phyloP scores from a whole-genome alignment of 331 rosid genomes.

The Quercus phellos region DNA sequence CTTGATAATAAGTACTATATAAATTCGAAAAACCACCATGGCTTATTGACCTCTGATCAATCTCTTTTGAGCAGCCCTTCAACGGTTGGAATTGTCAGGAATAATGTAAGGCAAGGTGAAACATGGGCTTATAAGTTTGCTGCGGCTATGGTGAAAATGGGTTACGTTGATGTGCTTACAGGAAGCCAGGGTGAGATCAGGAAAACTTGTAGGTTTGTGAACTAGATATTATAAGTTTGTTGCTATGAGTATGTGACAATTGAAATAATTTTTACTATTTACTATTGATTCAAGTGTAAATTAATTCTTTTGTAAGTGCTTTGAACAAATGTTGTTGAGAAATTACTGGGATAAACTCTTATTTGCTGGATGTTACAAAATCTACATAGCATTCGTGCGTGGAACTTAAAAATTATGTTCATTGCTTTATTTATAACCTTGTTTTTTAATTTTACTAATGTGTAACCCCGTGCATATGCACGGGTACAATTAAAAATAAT shows the following conservation, averaged over 20 bases:
- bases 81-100: constrained; percentile 21
- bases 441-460: too few relatives aligned
- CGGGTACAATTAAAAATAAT: too few relatives aligned
- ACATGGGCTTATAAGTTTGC: constrained; percentile 30
- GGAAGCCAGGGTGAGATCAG: constrained; percentile 40
- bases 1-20: constrained; percentile 25
- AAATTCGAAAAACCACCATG: constrained; percentile 17
- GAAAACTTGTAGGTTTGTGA: constrained; percentile 24
- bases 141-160: constrained; percentile 41
- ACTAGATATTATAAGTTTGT: neutral
- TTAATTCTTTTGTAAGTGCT: neutral
- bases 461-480: too few relatives aligned
- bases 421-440: too few relatives aligned
- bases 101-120: constrained; percentile 8
- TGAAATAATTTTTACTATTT: neutral
- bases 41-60: constrained; percentile 28
- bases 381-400: too few relatives aligned
- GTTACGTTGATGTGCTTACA: constrained; percentile 29
- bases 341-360: neutral
- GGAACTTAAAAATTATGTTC: too few relatives aligned
- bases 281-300: neutral
- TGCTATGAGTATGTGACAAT: neutral
- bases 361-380: neutral
- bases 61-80: constrained; percentile 15
- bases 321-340: neutral